Base-by-base conservation (phyloP, 768 basidiomycete genomes). In the Suillus luteus region DNA sequence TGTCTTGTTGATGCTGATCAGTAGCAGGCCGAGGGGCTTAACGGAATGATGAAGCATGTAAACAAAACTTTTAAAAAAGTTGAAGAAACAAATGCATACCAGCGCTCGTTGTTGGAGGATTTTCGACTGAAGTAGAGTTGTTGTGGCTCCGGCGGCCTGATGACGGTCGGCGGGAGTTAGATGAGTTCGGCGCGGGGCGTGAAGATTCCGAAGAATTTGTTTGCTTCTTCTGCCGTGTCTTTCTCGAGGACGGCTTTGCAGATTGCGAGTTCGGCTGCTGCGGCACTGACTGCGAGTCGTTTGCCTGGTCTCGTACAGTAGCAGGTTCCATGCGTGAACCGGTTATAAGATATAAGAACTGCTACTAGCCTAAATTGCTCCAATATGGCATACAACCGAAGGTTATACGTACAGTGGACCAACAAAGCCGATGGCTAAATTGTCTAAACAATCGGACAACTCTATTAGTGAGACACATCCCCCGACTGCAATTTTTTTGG, bases 161-260 rank as follows among this genome's bases (percentile, higher is more conserved):
- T 44, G 27, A 27, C 27, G 69, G 65, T 64, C 69, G 74, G 68
- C 67, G 69, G 59, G 72, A 67, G 62, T 66, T 66, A 46, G 72
- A 64, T 48, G 70, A 31, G 67, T 66, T 65, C 60, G 67, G 64
- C 38, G 68, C 66, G 55, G 69, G 62, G 43, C 55, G 64, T 4
- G 66, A 59, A 59, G 67, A 46, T 43, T 70, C 65, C 37, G 70
- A 67, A 55, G 73, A 65, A 65, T 75, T 76, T 70, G 77, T 71
- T 64, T 73, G 77, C 76, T 82, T 86, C 70, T 78, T 80, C 70
- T 86, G 85, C 82, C 86, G 86, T 61, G 75, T 69, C 72, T 81
- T 86, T 74, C 79, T 88, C n/a, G 76, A 57, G 37, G 72, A 63
- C 62, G 76, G 70, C 67, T 67, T 75, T 54, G 75, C 68, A 68